Conservation (phyloP, 441 rosid genomes). For the Aleurites moluccanus region DNA sequence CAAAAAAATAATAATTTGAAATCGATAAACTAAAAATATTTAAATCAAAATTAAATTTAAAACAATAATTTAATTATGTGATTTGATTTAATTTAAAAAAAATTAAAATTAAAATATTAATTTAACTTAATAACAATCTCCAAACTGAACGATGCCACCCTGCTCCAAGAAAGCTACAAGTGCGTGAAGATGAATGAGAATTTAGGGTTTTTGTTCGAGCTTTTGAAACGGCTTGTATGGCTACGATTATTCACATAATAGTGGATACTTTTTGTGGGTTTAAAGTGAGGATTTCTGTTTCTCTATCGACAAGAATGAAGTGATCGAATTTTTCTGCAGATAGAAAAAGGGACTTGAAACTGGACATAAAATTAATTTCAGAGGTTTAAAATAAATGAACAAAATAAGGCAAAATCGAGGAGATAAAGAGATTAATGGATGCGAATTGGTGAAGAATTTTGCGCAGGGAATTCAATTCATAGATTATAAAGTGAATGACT, state of each 20-base stretch:
- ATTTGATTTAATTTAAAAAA: too few species aligned
- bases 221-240: slow-evolving; percentile 57
- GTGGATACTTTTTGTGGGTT: slow-evolving; percentile 34
- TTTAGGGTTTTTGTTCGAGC: slow-evolving; percentile 21
- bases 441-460: slow-evolving; percentile 13
- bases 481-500: background rate
- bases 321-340: slow-evolving; percentile 36
- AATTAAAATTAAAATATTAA: too few species aligned
- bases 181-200: slow-evolving; percentile 20
- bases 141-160: too few species aligned
- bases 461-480: slow-evolving; percentile 22
- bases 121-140: too few species aligned
- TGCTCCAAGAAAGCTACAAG: slow-evolving; percentile 40
- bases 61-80: too few species aligned
- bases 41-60: too few species aligned
- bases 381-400: background rate
- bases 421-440: background rate
- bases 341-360: slow-evolving; percentile 31
- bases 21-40: too few species aligned
- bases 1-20: too few species aligned
- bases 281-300: slow-evolving; percentile 28
- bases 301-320: slow-evolving; percentile 28
- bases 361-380: slow-evolving; percentile 58
- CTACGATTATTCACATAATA: slow-evolving; percentile 83
- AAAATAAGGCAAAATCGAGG: background rate